Base-by-base conservation (phyloP, 2,329 filamentous ascomycete species). In the Uncinocarpus reesii region DNA sequence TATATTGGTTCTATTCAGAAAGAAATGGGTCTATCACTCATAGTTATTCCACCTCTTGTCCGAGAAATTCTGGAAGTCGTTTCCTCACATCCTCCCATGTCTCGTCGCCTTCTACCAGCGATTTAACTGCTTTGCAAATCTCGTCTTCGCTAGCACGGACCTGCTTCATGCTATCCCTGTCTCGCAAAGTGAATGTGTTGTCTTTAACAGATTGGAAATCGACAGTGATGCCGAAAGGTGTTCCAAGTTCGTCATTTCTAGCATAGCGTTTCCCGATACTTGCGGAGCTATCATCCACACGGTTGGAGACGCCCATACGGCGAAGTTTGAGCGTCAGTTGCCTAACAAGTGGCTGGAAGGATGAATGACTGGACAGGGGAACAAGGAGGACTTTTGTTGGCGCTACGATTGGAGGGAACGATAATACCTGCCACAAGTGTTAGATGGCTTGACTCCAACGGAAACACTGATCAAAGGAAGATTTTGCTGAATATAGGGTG, bases 161-260 rank as follows among this genome's bases (percentile, higher is more conserved):
- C 71, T 96, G 90, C 65, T 81, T 84, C 47, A 86, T 95, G 35
- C 83, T 84, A 70, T 96, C 92, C 55, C 88, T 82, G 65, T 96
- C 90, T 62, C 90, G 77, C 55, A 96, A 78, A 1, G 90, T 96
- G 62, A 93, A 79, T 6, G 84, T 84, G 63, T 79, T 79, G 65
- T 95, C 88, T 68, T 94, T 81, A 57, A 95, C 73, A 41, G 86
- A 93, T 74, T 96, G 86, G 77, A 95, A 96, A 67, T 96, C 90
- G 52, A 96, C 79, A 0, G 90, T 96, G 66, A 96, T 82, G 63
- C 88, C 90, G 55, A 95, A 82, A 6, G 90, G 87, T 37, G 92
- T 96, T 60, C 90, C 92, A 51, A 95, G 78, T 71, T 96, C 90
- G 67, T 96, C 90, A 65, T 95, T 95, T 60, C 92, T 82, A 63